Evolutionary conservation across 2,329 filamentous ascomycete genomes (phyloP).

Genomic region (Microascus cirrosus): DNA sequence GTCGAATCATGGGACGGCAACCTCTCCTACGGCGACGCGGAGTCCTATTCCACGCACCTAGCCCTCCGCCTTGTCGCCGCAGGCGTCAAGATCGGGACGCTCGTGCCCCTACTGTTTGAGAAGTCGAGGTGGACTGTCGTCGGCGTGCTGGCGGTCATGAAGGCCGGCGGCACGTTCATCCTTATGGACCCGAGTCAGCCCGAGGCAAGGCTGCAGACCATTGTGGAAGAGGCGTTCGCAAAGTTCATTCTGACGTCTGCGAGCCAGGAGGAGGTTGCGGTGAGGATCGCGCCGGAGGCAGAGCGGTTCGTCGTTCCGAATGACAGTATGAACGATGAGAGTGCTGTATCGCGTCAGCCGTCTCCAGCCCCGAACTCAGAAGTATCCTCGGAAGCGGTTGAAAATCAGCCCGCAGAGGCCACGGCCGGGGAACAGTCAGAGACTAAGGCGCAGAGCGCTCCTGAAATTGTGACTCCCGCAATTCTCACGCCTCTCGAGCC

Average conservation of each 20-base stretch:
- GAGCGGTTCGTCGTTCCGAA: constrained; percentile 13
- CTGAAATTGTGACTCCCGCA: too few relatives aligned
- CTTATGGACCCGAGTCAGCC: constrained; percentile 35
- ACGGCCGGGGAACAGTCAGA: too few relatives aligned
- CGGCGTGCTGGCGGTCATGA: constrained; percentile 33
- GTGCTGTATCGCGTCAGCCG: constrained; percentile 16
- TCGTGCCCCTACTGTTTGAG: constrained; percentile 38
- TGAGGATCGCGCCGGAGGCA: constrained; percentile 21
- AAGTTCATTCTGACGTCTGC: constrained; percentile 27
- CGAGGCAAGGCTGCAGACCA: constrained; percentile 29
- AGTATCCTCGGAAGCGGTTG: background rate
- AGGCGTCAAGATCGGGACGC: constrained; percentile 25
- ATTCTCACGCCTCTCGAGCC: too few relatives aligned
- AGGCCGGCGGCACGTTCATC: constrained; percentile 34
- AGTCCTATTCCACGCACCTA: constrained; percentile 26
- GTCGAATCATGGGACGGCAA: constrained; percentile 39
- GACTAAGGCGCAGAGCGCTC: too few relatives aligned
- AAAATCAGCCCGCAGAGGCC: too few relatives aligned
- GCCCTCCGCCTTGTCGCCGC: constrained; percentile 23
- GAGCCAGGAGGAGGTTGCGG: constrained; percentile 23
- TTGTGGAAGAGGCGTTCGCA: constrained; percentile 30
- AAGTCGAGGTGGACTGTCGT: constrained; percentile 35
- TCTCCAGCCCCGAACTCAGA: constrained; percentile 2
- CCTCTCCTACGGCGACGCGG: constrained; percentile 33
- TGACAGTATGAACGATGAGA: background rate